Evolutionary conservation across 2,329 filamentous ascomycete species (phyloP).

Genomic region (Aspergillus sp.): DNA sequence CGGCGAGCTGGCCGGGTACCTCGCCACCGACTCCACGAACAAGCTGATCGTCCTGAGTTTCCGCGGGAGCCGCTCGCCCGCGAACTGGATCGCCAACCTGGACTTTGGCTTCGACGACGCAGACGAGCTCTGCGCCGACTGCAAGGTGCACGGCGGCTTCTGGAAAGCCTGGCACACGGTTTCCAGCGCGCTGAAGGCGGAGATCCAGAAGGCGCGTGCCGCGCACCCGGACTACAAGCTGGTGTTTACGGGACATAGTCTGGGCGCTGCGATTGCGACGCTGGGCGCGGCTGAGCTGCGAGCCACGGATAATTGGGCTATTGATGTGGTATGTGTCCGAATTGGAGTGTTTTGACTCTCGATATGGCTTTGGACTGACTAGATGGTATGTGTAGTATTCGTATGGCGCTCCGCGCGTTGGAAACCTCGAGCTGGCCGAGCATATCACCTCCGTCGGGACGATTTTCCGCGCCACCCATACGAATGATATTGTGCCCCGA

Average conservation of each 20-base stretch:
- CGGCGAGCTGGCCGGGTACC: slow-evolving; percentile 47
- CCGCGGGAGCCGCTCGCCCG: slow-evolving; percentile 30
- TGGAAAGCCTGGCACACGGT: slow-evolving; percentile 44
- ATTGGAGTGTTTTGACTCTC: no score
- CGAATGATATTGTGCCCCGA: slow-evolving; percentile 38
- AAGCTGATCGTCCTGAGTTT: slow-evolving; percentile 34
- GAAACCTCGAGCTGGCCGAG: slow-evolving; percentile 35
- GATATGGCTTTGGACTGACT: slow-evolving; percentile 5
- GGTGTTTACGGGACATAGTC: slow-evolving; percentile 49
- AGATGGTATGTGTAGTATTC: slow-evolving; percentile 31
- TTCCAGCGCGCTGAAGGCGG: slow-evolving; percentile 34
- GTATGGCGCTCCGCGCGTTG: slow-evolving; percentile 43
- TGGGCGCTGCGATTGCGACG: slow-evolving; percentile 51
- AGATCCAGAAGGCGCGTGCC: slow-evolving; percentile 30
- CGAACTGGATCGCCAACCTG: slow-evolving; percentile 34
- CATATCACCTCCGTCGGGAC: slow-evolving; percentile 37
- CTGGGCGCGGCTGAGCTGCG: slow-evolving; percentile 47
- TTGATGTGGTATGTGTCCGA: slow-evolving; percentile 45
- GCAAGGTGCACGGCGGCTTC: slow-evolving; percentile 47
- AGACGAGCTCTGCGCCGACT: slow-evolving; percentile 44
- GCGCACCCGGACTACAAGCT: slow-evolving; percentile 42
- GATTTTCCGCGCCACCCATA: slow-evolving; percentile 39
- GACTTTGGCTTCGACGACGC: slow-evolving; percentile 23
- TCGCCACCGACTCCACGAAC: slow-evolving; percentile 47
- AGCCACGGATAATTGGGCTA: slow-evolving; percentile 32